These are phyloP conservation scores for Barbarea vulgaris DNA, from an alignment of 345 rosid species.

Conservation along the genomic window DNA sequence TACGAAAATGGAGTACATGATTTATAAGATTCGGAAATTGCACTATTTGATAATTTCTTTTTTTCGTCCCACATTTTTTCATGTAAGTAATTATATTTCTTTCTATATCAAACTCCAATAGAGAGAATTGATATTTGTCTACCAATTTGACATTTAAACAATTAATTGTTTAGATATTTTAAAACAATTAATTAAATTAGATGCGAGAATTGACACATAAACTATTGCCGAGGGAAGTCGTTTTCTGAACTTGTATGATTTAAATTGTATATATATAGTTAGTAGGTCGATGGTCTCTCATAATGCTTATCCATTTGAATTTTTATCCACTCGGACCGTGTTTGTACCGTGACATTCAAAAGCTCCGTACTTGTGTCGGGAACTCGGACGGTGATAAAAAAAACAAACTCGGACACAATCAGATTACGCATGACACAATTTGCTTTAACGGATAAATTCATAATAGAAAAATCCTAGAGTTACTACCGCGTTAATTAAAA, in stretches of 20 bases:
- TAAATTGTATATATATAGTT: not conserved
- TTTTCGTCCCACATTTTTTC: not conserved
- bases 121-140: not conserved
- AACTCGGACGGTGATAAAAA: not conserved
- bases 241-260: conserved; percentile 18
- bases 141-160: not conserved
- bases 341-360: not conserved
- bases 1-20: not conserved
- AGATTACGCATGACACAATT: not conserved
- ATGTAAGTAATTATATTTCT: too few relatives aligned
- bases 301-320: conserved; percentile 21
- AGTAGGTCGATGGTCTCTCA: conserved; percentile 13
- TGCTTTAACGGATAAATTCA: conserved; percentile 22
- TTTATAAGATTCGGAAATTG: not conserved
- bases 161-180: not conserved
- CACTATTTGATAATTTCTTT: too few relatives aligned
- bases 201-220: not conserved
- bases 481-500: conserved; percentile 16
- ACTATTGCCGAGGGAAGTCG: not conserved
- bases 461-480: not conserved
- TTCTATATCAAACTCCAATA: not conserved
- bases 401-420: not conserved
- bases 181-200: not conserved
- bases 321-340: not conserved
- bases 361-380: not conserved